phyloP scores from a whole-genome alignment of 805 yeast genomes.

The Saccharomycopsis fermentans region DNA sequence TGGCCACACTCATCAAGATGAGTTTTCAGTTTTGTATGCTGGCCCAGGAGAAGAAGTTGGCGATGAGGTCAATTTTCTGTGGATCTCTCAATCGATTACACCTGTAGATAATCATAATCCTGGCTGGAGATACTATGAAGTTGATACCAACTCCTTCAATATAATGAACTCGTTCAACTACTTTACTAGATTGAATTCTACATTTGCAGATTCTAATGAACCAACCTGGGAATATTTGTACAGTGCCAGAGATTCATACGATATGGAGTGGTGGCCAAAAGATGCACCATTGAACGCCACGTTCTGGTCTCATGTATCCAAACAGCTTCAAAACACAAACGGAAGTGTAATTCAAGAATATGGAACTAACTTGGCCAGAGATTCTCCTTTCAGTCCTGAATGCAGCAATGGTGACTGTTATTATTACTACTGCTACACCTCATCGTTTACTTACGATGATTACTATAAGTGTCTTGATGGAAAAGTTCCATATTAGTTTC shows the following conservation, averaged over 20 bases:
- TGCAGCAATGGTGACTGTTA: conserved; percentile 32
- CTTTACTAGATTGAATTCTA: conserved; percentile 49
- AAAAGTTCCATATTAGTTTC: background rate
- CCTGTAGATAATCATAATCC: conserved; percentile 55
- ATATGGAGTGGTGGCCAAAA: conserved; percentile 46
- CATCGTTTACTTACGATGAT: conserved; percentile 29
- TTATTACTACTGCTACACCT: conserved; percentile 32
- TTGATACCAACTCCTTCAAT: conserved; percentile 50
- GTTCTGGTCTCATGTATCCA: conserved; percentile 54
- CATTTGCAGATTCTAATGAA: conserved; percentile 45
- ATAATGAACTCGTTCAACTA: conserved; percentile 51
- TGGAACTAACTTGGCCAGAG: conserved; percentile 40
- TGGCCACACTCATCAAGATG: conserved; percentile 66
- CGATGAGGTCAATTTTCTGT: conserved; percentile 43
- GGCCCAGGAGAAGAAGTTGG: conserved; percentile 33
- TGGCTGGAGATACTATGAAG: conserved; percentile 62
- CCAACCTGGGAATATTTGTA: conserved; percentile 57
- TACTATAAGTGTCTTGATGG: conserved; percentile 21
- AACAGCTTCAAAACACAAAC: conserved; percentile 30
- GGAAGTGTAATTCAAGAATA: conserved; percentile 39
- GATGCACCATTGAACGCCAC: conserved; percentile 53
- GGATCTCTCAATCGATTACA: conserved; percentile 59
- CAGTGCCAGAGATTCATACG: conserved; percentile 51
- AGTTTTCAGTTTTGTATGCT: conserved; percentile 49
- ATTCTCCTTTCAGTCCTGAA: conserved; percentile 43